Conservation (phyloP, 2,329 filamentous ascomycete species). For the Epichloe sibirici region DNA sequence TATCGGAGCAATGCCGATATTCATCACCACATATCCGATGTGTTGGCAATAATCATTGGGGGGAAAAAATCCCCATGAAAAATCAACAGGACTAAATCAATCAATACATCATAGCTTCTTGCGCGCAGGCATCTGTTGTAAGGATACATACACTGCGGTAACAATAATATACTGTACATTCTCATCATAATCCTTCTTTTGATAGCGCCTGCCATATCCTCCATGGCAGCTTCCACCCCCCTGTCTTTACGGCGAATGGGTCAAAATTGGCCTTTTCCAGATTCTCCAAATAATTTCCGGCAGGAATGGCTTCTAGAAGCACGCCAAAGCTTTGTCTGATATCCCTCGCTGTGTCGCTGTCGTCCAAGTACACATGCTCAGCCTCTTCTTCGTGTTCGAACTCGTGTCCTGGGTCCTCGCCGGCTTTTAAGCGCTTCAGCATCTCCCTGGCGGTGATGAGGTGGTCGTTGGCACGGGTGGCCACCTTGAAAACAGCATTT, state of each 20-base stretch:
- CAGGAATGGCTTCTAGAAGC: slow-evolving; percentile 67
- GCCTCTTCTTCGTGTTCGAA: slow-evolving; percentile 79
- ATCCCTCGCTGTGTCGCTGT: slow-evolving; percentile 26
- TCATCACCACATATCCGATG: too few relatives aligned
- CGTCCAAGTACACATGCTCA: slow-evolving; percentile 41
- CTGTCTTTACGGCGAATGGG: slow-evolving; percentile 51
- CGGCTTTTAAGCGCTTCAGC: slow-evolving; percentile 65
- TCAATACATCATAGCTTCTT: not conserved
- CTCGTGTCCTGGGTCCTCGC: slow-evolving; percentile 66
- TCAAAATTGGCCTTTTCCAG: slow-evolving; percentile 79
- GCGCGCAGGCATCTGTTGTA: not conserved
- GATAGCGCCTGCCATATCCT: slow-evolving; percentile 45
- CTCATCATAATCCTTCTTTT: slow-evolving; percentile 32
- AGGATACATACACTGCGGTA: not conserved
- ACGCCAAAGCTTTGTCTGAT: slow-evolving; percentile 60
- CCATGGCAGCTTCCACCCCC: slow-evolving; percentile 78
- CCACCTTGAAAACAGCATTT: slow-evolving; percentile 84
- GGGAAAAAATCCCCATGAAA: too few relatives aligned
- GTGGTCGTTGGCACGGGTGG: slow-evolving; percentile 90
- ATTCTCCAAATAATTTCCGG: slow-evolving; percentile 63
- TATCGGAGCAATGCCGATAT: too few relatives aligned
- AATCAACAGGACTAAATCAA: too few relatives aligned
- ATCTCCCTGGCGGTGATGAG: slow-evolving; percentile 89
- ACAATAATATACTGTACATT: not conserved
- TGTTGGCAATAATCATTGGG: too few relatives aligned